Evolutionary conservation across 495 filamentous ascomycete genomes (phyloP), one percentile per base, ranked within the genome.

Genomic region (Cairneyella variabilis): DNA sequence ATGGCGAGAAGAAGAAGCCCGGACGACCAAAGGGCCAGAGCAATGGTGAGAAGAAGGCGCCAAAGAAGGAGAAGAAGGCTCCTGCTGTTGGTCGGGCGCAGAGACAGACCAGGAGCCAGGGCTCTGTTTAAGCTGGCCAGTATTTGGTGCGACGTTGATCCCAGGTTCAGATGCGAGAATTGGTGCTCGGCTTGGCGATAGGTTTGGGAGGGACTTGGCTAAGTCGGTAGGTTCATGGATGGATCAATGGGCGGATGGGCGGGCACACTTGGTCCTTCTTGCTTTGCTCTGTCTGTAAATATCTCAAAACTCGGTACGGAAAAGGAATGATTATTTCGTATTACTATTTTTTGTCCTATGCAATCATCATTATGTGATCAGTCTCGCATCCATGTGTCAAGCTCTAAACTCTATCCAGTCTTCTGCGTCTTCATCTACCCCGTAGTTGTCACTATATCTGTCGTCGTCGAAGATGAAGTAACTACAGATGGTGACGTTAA

Each of bases 81-180:
- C 54, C 58, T n/a, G 30, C 39, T 36, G 47, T 56, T 38, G 62
- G 62, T 8, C 41, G 45, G 17, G 54, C 56, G 3, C n/a, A 45
- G 22, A 53, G 62, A 17, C 53, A 54, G 58, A 64, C 62, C 3
- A 53, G 62, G 38, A 64, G 62, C 34, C 62, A 64, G 25, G 56
- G 55, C 4, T 27, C 36, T 25, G 53, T 41, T 43, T 39, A 51
- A 48, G 42, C 22, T 8, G n/a, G n/a, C n/a, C 2, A 36, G 20
- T 47, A 10, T 14, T 27, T n/a, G 3, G 7, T 47, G 10, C 27
- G 44, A 20, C 4, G 46, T 2, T 42, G 26, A 2, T 18, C 27
- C 25, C 17, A 17, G 40, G 16, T 40, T 26, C 17, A n/a, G n/a
- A 21, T n/a, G 23, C 5, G 40, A 11, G 22, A 40, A 25, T 28